These are phyloP conservation scores for Diplosphaera chodatii DNA, from an alignment of 139 green algal genomes.

Conservation along the genomic window DNA sequence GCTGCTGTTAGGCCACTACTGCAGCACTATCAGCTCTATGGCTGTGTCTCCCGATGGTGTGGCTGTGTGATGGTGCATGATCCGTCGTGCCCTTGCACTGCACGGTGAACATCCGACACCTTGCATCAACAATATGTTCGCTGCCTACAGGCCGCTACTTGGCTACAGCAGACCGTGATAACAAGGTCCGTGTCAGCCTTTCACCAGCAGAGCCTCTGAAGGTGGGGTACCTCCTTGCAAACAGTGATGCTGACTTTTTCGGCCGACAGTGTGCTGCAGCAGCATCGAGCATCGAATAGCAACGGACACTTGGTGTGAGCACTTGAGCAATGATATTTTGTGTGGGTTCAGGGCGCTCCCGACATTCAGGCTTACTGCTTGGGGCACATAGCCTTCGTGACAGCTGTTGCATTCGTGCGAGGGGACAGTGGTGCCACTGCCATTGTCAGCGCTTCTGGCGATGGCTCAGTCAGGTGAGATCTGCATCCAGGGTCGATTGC, in stretches of 20 bases:
- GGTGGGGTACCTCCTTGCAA: too few species aligned
- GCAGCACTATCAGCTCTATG: constrained; percentile 70
- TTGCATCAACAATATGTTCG: too few species aligned
- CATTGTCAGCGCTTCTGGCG: constrained; percentile 55
- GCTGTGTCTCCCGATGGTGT: constrained; percentile 32
- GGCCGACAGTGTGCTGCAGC: too few species aligned
- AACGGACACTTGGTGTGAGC: too few species aligned
- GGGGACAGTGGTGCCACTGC: constrained; percentile 4
- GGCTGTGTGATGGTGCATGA: too few species aligned
- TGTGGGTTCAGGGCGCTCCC: constrained; percentile 54
- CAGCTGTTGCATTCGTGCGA: constrained; percentile 42
- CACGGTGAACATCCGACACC: too few species aligned
- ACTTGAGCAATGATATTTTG: too few species aligned
- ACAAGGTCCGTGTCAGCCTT: constrained; percentile 59
- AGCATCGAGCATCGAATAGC: too few species aligned
- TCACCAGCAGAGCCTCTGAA: constrained; percentile 31
- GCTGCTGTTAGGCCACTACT: constrained; percentile 75
- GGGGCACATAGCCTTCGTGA: constrained; percentile 71
- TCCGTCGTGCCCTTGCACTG: too few species aligned
- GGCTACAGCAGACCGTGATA: constrained; percentile 67
- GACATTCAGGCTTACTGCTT: constrained; percentile 84
- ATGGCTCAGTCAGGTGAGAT: constrained; percentile 52
- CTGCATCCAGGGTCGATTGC: too few species aligned
- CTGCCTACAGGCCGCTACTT: constrained; percentile 36
- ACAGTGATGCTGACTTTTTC: too few species aligned